These are phyloP conservation scores for Tolypocladium cylindrosporum DNA, from an alignment of 2,329 filamentous ascomycete genomes.

Conservation along the genomic window DNA sequence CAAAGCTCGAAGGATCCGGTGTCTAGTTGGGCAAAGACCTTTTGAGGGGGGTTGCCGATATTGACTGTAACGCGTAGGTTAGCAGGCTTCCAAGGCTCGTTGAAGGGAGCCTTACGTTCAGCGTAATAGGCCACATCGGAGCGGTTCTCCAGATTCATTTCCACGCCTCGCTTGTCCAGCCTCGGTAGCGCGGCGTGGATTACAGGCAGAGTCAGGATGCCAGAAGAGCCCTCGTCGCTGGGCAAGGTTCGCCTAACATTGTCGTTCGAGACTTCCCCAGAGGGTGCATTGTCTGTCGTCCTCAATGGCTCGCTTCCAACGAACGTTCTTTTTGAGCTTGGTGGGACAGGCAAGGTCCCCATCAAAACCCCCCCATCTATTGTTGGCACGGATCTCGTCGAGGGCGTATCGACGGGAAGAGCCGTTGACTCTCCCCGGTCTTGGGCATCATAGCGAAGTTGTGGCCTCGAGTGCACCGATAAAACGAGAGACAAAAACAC, in stretches of 20 bases:
- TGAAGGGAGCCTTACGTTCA: conserved; percentile 23
- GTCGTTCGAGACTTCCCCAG: background rate
- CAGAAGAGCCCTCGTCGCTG: conserved; percentile 3
- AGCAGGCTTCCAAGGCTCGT: background rate
- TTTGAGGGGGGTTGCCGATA: conserved; percentile 44
- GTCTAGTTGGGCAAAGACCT: conserved; percentile 45
- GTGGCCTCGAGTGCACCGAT: conserved; percentile 5
- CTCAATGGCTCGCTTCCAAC: background rate
- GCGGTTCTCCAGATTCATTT: conserved; percentile 36
- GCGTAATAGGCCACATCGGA: conserved; percentile 46
- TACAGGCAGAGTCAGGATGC: conserved; percentile 18
- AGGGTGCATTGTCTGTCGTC: background rate
- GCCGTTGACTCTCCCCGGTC: conserved; percentile 1
- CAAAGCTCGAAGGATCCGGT: conserved; percentile 52
- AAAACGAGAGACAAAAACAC: conserved; percentile 3
- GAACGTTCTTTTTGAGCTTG: background rate
- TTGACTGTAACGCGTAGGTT: conserved; percentile 17
- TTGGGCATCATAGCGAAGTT: conserved; percentile 4
- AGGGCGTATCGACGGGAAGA: background rate
- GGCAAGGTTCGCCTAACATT: background rate
- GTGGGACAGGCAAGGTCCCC: conserved; percentile 7
- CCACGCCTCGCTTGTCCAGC: conserved; percentile 30
- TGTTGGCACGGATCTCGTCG: background rate
- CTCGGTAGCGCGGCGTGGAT: conserved; percentile 17
- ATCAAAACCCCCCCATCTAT: background rate